phyloP scores from a whole-genome alignment of 192 early-diverging fungal genomes.

The Gryganskiella cystojenkinii region DNA sequence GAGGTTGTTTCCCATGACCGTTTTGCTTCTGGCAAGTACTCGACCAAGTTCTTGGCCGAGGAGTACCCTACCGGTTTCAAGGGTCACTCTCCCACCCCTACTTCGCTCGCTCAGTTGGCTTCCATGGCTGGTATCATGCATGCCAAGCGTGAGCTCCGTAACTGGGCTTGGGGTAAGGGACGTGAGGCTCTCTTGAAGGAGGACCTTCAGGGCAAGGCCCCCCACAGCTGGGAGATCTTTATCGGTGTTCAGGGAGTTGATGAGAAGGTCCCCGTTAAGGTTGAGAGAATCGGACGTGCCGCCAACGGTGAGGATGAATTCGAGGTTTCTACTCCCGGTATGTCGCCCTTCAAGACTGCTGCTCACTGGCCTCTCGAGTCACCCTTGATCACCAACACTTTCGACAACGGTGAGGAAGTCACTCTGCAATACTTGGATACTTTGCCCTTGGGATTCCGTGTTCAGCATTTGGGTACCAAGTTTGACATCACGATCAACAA shows the following conservation, averaged over 20 bases:
- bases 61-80: slow-evolving; percentile 92
- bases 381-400: slow-evolving; percentile 70
- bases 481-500: slow-evolving; percentile 79
- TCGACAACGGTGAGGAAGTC: slow-evolving; percentile 55
- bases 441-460: slow-evolving; percentile 78
- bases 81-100: slow-evolving; percentile 70
- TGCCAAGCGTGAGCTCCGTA: slow-evolving; percentile 71
- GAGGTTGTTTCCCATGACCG: slow-evolving; percentile 81
- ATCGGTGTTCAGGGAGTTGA: slow-evolving; percentile 59
- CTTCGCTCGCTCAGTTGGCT: slow-evolving; percentile 68
- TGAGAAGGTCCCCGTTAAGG: slow-evolving; percentile 58
- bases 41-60: slow-evolving; percentile 88
- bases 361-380: slow-evolving; percentile 81
- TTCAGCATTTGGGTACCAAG: slow-evolving; percentile 87
- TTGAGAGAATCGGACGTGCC: slow-evolving; percentile 45
- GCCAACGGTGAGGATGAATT: slow-evolving; percentile 56
- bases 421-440: slow-evolving; percentile 80
- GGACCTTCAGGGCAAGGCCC: slow-evolving; percentile 33
- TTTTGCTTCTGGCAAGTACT: slow-evolving; percentile 80
- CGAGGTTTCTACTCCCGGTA: slow-evolving; percentile 53
- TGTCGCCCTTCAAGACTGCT: slow-evolving; percentile 49
- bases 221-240: slow-evolving; percentile 62
- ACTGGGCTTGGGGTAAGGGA: slow-evolving; percentile 65
- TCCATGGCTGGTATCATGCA: slow-evolving; percentile 73
- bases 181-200: slow-evolving; percentile 55